These are phyloP conservation scores for Malassezia dermatis DNA, from an alignment of 1,284 basidiomycete genomes.

Conservation along the genomic window DNA sequence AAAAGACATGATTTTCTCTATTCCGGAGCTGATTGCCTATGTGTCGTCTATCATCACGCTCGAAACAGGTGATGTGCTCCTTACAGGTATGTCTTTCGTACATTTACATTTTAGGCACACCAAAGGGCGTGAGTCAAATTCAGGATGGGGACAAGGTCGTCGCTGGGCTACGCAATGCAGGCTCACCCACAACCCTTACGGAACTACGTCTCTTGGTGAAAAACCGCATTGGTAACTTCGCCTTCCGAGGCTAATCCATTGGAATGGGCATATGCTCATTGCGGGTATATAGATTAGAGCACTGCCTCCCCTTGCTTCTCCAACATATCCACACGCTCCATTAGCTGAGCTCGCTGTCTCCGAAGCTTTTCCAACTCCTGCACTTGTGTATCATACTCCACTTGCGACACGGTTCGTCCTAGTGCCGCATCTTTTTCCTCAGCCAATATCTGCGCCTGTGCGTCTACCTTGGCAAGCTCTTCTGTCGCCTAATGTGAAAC, in stretches of 20 bases:
- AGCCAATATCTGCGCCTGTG: background rate
- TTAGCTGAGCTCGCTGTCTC: slow-evolving; percentile 3
- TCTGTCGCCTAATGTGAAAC: slow-evolving; percentile 5
- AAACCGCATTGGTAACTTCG: slow-evolving; percentile 5
- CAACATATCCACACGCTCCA: slow-evolving; percentile 7
- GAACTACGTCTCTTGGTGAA: slow-evolving; percentile 5
- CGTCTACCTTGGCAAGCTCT: slow-evolving; percentile 11
- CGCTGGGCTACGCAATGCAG: slow-evolving; percentile 56
- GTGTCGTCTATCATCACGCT: slow-evolving; percentile 90
- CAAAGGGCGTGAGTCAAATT: slow-evolving; percentile 75
- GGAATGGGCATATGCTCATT: background rate
- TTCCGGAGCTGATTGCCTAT: slow-evolving; percentile 80
- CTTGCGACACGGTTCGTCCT: background rate
- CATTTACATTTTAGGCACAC: slow-evolving; percentile 55
- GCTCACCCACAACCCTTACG: slow-evolving; percentile 2
- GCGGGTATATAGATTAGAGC: background rate
- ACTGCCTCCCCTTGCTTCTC: background rate
- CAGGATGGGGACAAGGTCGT: slow-evolving; percentile 66
- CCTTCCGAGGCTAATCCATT: slow-evolving; percentile 1
- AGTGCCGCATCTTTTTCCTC: background rate
- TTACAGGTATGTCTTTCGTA: slow-evolving; percentile 36
- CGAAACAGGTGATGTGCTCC: slow-evolving; percentile 57
- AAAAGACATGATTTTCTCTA: slow-evolving; percentile 81
- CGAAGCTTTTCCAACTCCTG: slow-evolving; percentile 7
- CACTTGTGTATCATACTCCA: slow-evolving; percentile 5